Percentiles rank a stretch among this genome's conserved stretches.
phyloP scores from a whole-genome alignment of 805 yeast species.

The Barnettozyma wickerhamii region DNA sequence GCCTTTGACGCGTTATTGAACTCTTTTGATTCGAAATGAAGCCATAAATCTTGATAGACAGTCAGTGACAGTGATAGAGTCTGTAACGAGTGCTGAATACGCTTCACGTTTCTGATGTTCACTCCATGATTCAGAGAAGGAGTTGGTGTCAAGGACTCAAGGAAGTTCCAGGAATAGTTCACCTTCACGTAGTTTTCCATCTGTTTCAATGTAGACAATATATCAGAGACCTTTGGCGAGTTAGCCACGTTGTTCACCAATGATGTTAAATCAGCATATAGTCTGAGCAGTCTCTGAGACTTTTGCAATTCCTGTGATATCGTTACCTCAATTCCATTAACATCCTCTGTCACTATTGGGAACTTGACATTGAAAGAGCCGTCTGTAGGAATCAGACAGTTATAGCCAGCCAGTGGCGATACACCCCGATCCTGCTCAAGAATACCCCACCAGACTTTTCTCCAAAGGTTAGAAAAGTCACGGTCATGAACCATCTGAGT shows the following conservation, averaged over 20 bases:
- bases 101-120: slow-evolving; percentile 15
- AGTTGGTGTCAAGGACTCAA: slow-evolving; percentile 5
- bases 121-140: slow-evolving; percentile 1
- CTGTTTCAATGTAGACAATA: slow-evolving; percentile 12
- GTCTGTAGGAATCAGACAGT: slow-evolving; percentile 17
- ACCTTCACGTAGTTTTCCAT: slow-evolving; percentile 16
- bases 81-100: slow-evolving; percentile 14
- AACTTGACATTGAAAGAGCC: slow-evolving; percentile 15
- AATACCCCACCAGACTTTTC: slow-evolving; percentile 23
- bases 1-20: slow-evolving; percentile 12
- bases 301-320: slow-evolving; percentile 14
- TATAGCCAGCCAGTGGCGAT: slow-evolving; percentile 21
- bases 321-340: slow-evolving; percentile 10
- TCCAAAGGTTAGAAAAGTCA: slow-evolving; percentile 20
- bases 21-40: slow-evolving; percentile 19
- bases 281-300: slow-evolving; percentile 17
- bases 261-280: slow-evolving; percentile 16
- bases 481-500: slow-evolving; percentile 14
- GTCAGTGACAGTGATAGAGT: slow-evolving; percentile 17
- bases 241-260: slow-evolving; percentile 18
- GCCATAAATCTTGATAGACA: slow-evolving; percentile 16
- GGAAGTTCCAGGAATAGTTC: slow-evolving; percentile 12
- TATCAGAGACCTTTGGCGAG: slow-evolving; percentile 16
- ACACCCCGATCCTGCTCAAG: slow-evolving; percentile 20
- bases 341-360: slow-evolving; percentile 9